Evolutionary conservation across 2,329 filamentous ascomycete genomes (phyloP), one percentile per base, ranked within the genome.

Genomic region (Penicillium aurantiogriseum): DNA sequence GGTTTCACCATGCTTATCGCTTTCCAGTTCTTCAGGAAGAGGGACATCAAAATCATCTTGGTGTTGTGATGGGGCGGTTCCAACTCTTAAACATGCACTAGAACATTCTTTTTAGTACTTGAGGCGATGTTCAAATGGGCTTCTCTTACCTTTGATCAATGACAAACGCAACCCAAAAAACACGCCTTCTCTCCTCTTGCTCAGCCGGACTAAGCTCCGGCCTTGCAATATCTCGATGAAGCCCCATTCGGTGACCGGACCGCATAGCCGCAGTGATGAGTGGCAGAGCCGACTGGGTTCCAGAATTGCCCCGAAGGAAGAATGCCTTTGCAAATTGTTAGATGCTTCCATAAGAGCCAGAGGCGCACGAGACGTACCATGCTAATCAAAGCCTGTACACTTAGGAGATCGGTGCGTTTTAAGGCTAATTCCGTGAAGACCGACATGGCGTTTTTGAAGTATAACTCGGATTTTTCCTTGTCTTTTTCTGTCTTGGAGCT

Each of bases 391-490:
- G 92, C 93, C 74, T 97, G 93, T 3, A 97, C 91, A 67, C 92
- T 96, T 31, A 97, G 79, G 17, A 97, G 80, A 74, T 97, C 93
- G 6, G 91, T 96, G 69, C 96, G 96, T 47, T 92, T 89, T 84
- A 97, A 89, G 1, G 91, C 91, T 59, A 97, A 78, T 74, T 97
- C 93, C 0, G 91, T 85, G 70, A 95, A 91, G 31, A 96, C 90
- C 11, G 89, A 91, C 82, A 97, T 88, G 36, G 93, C 92, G 70
- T 97, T 97, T 79, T 97, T 97, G 66, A 97, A 82, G 70, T 96
- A 94, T 2, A 86, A 87, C 90, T 92, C 96, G 0, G 92, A 92
- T 72, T 92, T 94, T 49, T 92, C 86, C 59, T 96, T 91, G 69
- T 97, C 92, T 59, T 94, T 91, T 65, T 89, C 85, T 0, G 91